Evolutionary conservation across 2,329 filamentous ascomycete genomes (phyloP).

Genomic region (Teratosphaeria destructans): DNA sequence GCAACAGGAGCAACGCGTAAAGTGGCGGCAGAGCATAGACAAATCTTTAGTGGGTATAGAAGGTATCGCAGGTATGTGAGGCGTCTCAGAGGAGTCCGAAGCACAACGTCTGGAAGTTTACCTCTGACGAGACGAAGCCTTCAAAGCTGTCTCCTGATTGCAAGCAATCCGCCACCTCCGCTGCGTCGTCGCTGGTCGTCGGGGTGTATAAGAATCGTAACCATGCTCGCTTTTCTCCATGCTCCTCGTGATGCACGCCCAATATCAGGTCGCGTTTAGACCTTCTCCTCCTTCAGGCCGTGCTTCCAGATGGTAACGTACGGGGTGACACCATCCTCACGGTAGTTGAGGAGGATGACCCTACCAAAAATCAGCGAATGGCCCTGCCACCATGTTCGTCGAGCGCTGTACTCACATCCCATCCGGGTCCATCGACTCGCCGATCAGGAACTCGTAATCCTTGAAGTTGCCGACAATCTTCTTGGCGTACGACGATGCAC

Average conservation of each 20-base stretch:
- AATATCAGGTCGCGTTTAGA: constrained; percentile 46
- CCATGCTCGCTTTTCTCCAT: not conserved
- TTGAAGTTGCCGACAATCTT: constrained; percentile 79
- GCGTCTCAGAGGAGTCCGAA: not conserved
- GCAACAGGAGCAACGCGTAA: not conserved
- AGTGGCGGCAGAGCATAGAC: not conserved
- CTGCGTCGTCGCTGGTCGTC: not conserved
- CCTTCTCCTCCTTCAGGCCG: constrained; percentile 80
- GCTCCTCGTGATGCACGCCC: not conserved
- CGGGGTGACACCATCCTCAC: constrained; percentile 86
- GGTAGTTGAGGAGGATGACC: constrained; percentile 92
- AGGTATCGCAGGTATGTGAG: not conserved
- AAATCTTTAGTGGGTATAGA: not conserved
- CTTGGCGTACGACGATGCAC: constrained; percentile 66
- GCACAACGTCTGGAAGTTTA: not conserved
- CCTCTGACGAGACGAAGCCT: not conserved
- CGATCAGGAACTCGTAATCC: constrained; percentile 90
- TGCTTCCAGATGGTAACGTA: constrained; percentile 93
- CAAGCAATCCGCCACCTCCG: not conserved
- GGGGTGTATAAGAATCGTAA: not conserved
- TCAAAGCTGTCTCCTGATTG: not conserved
- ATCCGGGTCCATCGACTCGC: constrained; percentile 85
- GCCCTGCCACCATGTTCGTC: not conserved
- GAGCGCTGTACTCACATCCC: constrained; percentile 61
- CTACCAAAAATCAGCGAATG: constrained; percentile 32